Evolutionary conservation across 2,329 filamentous ascomycete species (phyloP), one percentile per base, ranked within the genome.

Genomic region (Helminthosporium solani): DNA sequence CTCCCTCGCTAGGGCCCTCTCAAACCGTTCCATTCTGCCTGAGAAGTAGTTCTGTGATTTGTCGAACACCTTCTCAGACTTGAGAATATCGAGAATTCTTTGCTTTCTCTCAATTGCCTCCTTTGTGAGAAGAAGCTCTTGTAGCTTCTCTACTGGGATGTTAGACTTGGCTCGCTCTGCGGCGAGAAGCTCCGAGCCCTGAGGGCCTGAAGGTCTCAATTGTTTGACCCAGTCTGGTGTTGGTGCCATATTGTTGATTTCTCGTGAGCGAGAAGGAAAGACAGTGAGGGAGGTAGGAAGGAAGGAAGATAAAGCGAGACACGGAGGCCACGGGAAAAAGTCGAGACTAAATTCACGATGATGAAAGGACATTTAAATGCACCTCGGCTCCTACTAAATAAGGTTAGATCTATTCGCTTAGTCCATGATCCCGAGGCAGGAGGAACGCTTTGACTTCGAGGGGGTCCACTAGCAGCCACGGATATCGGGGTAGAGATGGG

Each of bases 31-130:
- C 20, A 81, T 77, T 35, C 87, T 76, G 33, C 86, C 86, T 55
- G 82, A 78, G 66, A 87, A 88, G 71, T 89, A 88, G 65, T 90
- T 89, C 54, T 86, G 83, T 2, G 83, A 83, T 73, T 90, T 91
- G 70, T 90, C 85, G 56, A 91, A 90, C 46, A 89, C 78, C 42
- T 81, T 80, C 47, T 91, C 85, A 0, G 76, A 67, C 57, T 84
- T 74, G 4, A 91, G 77, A n/a, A 88, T 77, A 38, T 78, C 71
- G 5, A 89, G 72, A 21, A 91, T 77, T 19, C 73, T 73, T 2
- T 79, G 71, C 58, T 85, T 83, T 34, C 80, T 76, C 46, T 84
- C 76, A 9, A 90, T 74, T 4, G 76, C 76, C 47, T 85, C 78
- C 58, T 82, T 81, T 18, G 84, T 86, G 68, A 87, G 86, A 37